Base-by-base conservation (phyloP, 2,329 filamentous ascomycete genomes). In the Gliomastix tumulicola region DNA sequence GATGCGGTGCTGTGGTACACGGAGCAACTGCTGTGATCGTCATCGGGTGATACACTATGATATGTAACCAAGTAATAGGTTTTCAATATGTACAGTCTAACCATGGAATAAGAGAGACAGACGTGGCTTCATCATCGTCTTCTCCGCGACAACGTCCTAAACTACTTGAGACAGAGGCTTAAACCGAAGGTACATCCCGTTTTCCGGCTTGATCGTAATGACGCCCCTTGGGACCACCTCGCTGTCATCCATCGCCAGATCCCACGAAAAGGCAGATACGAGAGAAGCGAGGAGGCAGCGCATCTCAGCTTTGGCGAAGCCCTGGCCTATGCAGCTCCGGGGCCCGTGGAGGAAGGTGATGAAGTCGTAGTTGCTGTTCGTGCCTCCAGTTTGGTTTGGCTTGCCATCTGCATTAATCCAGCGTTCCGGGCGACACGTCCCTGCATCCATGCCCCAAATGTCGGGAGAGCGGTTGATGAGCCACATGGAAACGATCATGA, bases 271-370 rank as follows among this genome's bases (percentile, higher is more conserved):
- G 12, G 68, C 65, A 2, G 77, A 78, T 2, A 86, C 71, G 59
- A 82, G 68, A 2, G 71, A 71, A 10, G 84, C 84, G 10, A 92
- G 51, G 40, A 90, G 54, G 53, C 81, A 87, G 8, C 82, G 78
- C 57, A 89, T 77, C 60, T 90, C 86, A 0, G 80, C 75, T 49
- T 76, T 79, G 0, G 85, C 80, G 54, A 89, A 88, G 0, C 68
- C 53, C 51, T 41, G 46, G 0, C 50, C 50, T 11, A 55, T 49
- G 19, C 51, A 55, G 9, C 50, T 47, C 15, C 49, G 41, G 9
- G 52, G 52, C 4, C 52, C 51, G 51, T 94, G 86, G 34, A 94
- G 55, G 57, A 94, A 94, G 0, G 85, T 89, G 55, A 89, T 53
- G 43, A 84, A 80, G 3, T 75, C 69, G 51, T 82, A 88, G 51